Base-by-base conservation (phyloP, 306 rosid genomes). In the Gleditsia sinensis region DNA sequence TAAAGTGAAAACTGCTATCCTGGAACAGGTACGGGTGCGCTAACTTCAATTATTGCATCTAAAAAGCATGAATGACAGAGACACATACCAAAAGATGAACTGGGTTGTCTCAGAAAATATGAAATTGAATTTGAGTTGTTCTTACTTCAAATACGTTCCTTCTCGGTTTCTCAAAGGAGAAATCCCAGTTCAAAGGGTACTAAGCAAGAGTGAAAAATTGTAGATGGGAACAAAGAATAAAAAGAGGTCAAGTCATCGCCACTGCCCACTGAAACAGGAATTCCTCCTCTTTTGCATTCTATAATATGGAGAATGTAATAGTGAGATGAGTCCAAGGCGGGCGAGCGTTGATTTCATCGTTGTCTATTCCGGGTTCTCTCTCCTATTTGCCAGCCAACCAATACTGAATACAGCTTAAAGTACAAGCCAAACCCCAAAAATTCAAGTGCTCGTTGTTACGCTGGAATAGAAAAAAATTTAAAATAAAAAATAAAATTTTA, bases 1-100 rank as follows among this genome's bases (percentile, higher is more conserved):
- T 25, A 53, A 71, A 24, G 60, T 79, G 75, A 49, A 70, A 69
- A 75, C 2, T 73, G 83, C 75, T 74, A 42, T 42, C 49, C 49
- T 42, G 17, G 6, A 42, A 42, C 17, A 42, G n/a, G n/a, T 71
- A 21, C 68, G 75, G 76, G 77, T 37, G 58, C 12, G 43, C 36
- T 40, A 13, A 27, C 42, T 69, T 67, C 76, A 78, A 77, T 82
- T 67, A 68, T 75, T 74, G 79, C 36, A 28, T 49, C 39, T 12
- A 25, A 27, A 28, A 69, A 67, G 7, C 65, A 46, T 20, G 37
- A 23, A 50, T 9, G 62, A 72, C 8, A 64, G 27, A 58, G 33
- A 27, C 51, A 63, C 75, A 72, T 45, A 74, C 50, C 78, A 46
- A 42, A 74, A 30, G 1, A 58, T 60, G 73, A 76, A 80, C 14